Evolutionary conservation across 1,284 basidiomycete species (phyloP).

Genomic region (Trichosporon coremiiforme): DNA sequence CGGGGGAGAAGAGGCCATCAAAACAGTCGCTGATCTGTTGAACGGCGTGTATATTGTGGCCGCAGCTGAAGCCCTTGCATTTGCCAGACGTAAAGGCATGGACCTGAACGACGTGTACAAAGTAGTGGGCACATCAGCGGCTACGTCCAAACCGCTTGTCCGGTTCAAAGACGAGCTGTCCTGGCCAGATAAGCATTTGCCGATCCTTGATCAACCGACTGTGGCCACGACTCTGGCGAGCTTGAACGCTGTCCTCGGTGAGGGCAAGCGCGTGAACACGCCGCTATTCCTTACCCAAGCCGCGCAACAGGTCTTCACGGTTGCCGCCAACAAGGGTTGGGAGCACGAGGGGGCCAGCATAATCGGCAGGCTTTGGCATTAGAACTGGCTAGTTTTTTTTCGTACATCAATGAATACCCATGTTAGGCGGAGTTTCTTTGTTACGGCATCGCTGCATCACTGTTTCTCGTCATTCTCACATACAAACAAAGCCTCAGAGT

Average conservation of each 20-base stretch:
- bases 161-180: neutral
- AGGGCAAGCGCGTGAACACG: conserved; percentile 25
- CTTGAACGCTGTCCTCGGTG: neutral
- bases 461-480: neutral
- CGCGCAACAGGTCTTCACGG: conserved; percentile 42
- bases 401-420: neutral
- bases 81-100: conserved; percentile 49
- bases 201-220: neutral
- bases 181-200: neutral
- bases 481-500: neutral
- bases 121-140: conserved; percentile 44
- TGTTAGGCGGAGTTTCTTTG: neutral
- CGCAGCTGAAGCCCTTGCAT: neutral
- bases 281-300: conserved; percentile 46
- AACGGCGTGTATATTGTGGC: neutral
- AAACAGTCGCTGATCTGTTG: neutral
- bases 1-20: neutral
- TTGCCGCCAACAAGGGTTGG: conserved; percentile 25
- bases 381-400: neutral
- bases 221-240: neutral
- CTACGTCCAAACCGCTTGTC: conserved; percentile 24
- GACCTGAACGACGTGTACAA: conserved; percentile 46
- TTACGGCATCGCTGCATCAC: neutral
- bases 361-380: neutral
- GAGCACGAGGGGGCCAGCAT: conserved; percentile 20